Base-by-base conservation (phyloP, 495 filamentous ascomycete species). In the Aspergillus steynii region DNA sequence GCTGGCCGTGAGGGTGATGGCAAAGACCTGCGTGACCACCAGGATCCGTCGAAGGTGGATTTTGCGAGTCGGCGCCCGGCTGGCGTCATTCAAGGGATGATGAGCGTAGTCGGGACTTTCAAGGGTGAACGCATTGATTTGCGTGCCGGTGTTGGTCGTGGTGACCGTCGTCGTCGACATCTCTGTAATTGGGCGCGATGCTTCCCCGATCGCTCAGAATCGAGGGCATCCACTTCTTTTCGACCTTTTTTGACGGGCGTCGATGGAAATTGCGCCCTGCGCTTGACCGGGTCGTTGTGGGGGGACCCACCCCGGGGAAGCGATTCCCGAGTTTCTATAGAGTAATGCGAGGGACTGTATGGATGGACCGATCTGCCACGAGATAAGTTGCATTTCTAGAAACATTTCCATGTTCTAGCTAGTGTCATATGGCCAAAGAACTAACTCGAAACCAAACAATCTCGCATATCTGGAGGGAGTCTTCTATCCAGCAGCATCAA, bases 1-100 rank as follows among this genome's bases (percentile, higher is more conserved):
- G 27, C 59, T 62, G 34, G 59, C 52, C 2, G 60, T 59, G 1
- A 65, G 60, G 31, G 63, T 65, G 14, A 65, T 60, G 12, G 56
- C 56, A 20, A 50, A 52, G 5, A 65, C 56, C 48, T 65, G 59
- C 5, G 29, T 52, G 9, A 60, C 55, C 25, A 60, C 60, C 5
- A 65, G 37, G 15, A 61, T 42, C 48, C 58, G 58, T 37, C 58
- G 58, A 15, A 61, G 20, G 20, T 55, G 62, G 20, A 49, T 57
- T n/a, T 46, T 37, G 5, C 55, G 61, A 32, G 53, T 27, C 25
- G 37, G 10, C 10, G 37, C 9, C 37, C 9, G 37, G 5, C 37
- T 10, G 37, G 37, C 37, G 9, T 42, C 37, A 14, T 42, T 42
- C 9, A 42, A 42, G 9, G 37, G 37, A 1, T 42, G 37, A 1